phyloP scores from a whole-genome alignment of 176 grass and related monocot species.

The Eragrostis curvula region DNA sequence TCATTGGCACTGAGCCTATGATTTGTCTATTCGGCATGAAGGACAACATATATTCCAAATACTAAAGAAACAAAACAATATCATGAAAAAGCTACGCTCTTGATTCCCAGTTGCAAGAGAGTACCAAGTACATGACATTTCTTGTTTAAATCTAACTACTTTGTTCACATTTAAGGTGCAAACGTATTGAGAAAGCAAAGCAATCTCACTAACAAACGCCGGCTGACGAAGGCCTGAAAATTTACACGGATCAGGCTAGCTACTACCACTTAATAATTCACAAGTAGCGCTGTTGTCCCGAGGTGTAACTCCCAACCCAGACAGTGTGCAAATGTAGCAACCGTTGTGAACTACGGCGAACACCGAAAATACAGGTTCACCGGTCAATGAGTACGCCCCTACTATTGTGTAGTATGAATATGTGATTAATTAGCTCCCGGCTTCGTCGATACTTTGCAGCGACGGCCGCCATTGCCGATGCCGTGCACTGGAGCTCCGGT shows the following conservation, averaged over 20 bases:
- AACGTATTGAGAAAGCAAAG: conserved; percentile 34
- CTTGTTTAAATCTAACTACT: conserved; percentile 20
- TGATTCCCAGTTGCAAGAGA: conserved; percentile 1
- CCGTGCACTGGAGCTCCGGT: conserved; percentile 50
- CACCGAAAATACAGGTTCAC: conserved; percentile 56
- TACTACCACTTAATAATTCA: not conserved
- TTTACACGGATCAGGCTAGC: conserved; percentile 48
- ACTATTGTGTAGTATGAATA: not conserved
- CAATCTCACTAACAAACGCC: conserved; percentile 36
- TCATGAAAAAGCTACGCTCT: conserved; percentile 17
- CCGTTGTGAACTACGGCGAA: conserved; percentile 24
- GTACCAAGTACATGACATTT: not conserved
- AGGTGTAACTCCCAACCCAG: conserved; percentile 14
- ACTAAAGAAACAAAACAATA: conserved; percentile 6
- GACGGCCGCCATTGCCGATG: conserved; percentile 82
- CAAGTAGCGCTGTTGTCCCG: conserved; percentile 13
- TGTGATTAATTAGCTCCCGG: conserved; percentile 47
- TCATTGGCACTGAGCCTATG: conserved; percentile 35
- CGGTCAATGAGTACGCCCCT: conserved; percentile 26
- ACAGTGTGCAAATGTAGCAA: conserved; percentile 19
- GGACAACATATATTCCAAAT: not conserved
- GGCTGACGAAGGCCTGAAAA: conserved; percentile 24
- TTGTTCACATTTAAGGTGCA: conserved; percentile 31
- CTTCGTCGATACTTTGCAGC: conserved; percentile 81
- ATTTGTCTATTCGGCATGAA: conserved; percentile 34